Evolutionary conservation across 108 stramenopile species (phyloP), one percentile per base, ranked within the genome.

Genomic region (Nitzschia inconspicua): DNA sequence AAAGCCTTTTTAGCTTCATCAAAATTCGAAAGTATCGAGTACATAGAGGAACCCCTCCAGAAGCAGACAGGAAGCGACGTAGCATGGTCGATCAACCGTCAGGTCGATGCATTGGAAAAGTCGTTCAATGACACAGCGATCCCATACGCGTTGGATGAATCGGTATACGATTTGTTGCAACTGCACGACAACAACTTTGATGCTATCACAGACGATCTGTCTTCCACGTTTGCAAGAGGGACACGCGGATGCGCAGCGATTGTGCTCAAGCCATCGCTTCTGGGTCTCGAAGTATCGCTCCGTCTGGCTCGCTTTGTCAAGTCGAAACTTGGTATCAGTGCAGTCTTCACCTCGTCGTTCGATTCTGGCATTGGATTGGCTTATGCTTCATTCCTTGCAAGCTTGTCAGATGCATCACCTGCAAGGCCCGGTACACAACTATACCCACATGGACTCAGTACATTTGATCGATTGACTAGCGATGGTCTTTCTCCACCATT

Each of bases 291-390:
- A 46, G 72, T 81, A 22, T 83, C 88, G 2, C 65, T 84, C 57
- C 72, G 57, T 28, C 46, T 93, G 8, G 85, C 88, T 51, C 70
- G 77, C 10, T 57, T 86, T 39, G 85, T 80, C 6, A 70, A 80
- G 27, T 25, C 71, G 16, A 79, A 93, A 39, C 75, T 93, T 36
- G 53, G 69, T 24, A 76, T 93, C 25, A 69, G 78, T 42, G 82
- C 73, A 5, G 84, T 88, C 0, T 85, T 89, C 46, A 84, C 88
- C 3, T 85, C 83, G 7, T 83, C 79, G 0, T 87, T 93, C 66
- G 91, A 93, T 44, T 83, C 83, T 26, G 91, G 91, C 14, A 68
- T 89, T 47, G 91, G 91, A 14, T 57, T 93, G 32, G 70, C 88
- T 11, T 83, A 73, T 44, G 64, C 75, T 9, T 66, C 85, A 13